Base-by-base conservation (phyloP, 1,284 basidiomycete species). In the Hypsizygus ulmarius region DNA sequence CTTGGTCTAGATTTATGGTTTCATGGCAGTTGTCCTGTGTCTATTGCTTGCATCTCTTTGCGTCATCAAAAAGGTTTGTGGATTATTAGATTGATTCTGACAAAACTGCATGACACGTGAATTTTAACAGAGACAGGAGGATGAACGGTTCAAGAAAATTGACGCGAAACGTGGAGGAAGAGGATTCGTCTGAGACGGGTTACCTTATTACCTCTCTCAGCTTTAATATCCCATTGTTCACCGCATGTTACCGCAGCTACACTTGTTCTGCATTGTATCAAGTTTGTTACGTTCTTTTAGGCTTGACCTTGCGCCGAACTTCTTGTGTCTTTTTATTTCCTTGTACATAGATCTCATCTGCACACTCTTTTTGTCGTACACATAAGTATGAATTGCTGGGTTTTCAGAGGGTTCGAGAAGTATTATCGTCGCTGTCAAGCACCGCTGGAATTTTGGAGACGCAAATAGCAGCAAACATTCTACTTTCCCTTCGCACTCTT, bases 111-210 rank as follows among this genome's bases (percentile, higher is more conserved):
- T 14, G 10, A 19, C 27, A 28, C 19, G 10, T 19, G 10, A 8
- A 3, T 35, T 1, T 40, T 29, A 25, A 40, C 70, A 91, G 88
- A 78, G 89, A 57, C 71, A 84, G 61, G 85, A 91, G 66, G 75
- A 79, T 48, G 85, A 88, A 55, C 82, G 91, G 32, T 93, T 93
- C 77, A 83, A 80, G 72, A 85, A 75, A 70, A 93, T 93, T 56
- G 90, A 93, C 59, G 79, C 79, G 52, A 94, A 93, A 71, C 83
- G 87, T 55, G 90, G 89, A 52, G 87, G 87, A 45, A 73, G 75
- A 51, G 87, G 88, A 52, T 93, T 93, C 61, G 90, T 93, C 53
- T 93, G 73, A 85, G 44, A 49, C 29, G 43, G 39, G 5, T 40
- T 43, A 16, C 12, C 25, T 25, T 38, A 16, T 29, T 25, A 15